Base-by-base conservation (phyloP, 169 alveolate genomes). In the Eimeria acervulina region DNA sequence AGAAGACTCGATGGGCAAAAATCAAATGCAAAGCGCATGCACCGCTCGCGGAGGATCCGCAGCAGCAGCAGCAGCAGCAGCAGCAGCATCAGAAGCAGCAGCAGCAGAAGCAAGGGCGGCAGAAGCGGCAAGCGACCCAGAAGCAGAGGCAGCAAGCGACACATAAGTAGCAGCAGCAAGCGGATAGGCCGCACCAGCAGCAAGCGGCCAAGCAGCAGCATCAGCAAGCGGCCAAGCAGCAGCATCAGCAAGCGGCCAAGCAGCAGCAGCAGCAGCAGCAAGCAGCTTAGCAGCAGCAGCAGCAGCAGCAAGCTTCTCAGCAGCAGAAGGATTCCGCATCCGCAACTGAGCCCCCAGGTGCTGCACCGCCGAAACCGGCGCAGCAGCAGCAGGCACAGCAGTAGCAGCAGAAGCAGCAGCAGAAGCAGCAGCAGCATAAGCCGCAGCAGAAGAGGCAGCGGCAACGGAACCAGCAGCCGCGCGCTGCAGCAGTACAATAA, bases 391-490 rank as follows among this genome's bases (percentile, higher is more conserved):
- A 47, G 55, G 19, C 5, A 12, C 55, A 47, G 55, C 55, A n/a
- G n/a, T n/a, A n/a, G n/a, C n/a, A n/a, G n/a, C n/a, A n/a, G n/a
- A n/a, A n/a, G n/a, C 55, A 47, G 55, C 55, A 7, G 5, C 55
- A 47, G 12, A 47, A 47, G 55, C 55, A 47, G 55, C 55, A 47
- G 55, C 55, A 6, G 83, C 83, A 72, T 42, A 42, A n/a, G 83
- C 83, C 8, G 83, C 83, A 72, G 83, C 83, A 72, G 83, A 42
- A 72, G 40, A 42, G n/a, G 44, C 21, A 36, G 83, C 83, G n/a
- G 23, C 21, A 36, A 42, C 47, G 15, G 47, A 6, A 63, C 28
- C 74, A 63, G n/a, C 74, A 63, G 74, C 74, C 5, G 74, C 74
- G n/a, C 68, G n/a, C 68, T 59, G 68, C 68, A 59, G 68, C 68